These are phyloP conservation scores for Ramaria sp. DNA, from an alignment of 768 basidiomycete genomes.

Conservation along the genomic window DNA sequence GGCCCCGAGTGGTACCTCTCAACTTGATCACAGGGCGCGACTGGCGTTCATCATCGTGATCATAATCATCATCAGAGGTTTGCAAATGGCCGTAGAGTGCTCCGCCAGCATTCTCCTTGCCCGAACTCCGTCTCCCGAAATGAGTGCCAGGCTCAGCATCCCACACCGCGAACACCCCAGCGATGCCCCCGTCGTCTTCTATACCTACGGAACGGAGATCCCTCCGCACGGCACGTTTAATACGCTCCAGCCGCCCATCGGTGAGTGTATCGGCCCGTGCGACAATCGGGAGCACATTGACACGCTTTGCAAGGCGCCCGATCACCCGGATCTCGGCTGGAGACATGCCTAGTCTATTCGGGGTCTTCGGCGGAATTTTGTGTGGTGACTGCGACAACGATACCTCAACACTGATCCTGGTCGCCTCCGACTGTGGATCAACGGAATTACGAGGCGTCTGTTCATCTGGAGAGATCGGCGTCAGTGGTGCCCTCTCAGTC, in stretches of 20 bases:
- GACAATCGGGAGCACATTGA: conserved; percentile 75
- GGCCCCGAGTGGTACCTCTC: conserved; percentile 24
- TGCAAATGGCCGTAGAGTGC: background rate
- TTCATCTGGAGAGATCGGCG: background rate
- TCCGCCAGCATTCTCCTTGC: background rate
- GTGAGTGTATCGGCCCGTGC: conserved; percentile 76
- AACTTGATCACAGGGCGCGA: conserved; percentile 74
- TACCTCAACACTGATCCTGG: background rate
- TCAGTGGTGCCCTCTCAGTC: background rate
- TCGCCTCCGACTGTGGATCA: background rate
- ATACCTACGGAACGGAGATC: conserved; percentile 50
- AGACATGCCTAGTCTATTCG: conserved; percentile 45
- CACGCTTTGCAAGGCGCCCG: conserved; percentile 57
- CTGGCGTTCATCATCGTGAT: conserved; percentile 40
- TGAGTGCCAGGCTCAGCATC: background rate
- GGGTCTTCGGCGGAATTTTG: background rate
- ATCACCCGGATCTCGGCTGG: conserved; percentile 74
- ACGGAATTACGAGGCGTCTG: conserved; percentile 1
- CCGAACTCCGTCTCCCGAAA: background rate
- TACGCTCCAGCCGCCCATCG: conserved; percentile 55
- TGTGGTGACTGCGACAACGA: background rate
- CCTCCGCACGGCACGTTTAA: conserved; percentile 63
- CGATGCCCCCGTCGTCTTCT: conserved; percentile 16
- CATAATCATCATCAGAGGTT: conserved; percentile 19
- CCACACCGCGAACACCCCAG: conserved; percentile 6